A percentile compares a stretch with the other conserved stretches of the same genome.
phyloP scores from a whole-genome alignment of 495 filamentous ascomycete genomes.

The Hypoxylon intermedium region DNA sequence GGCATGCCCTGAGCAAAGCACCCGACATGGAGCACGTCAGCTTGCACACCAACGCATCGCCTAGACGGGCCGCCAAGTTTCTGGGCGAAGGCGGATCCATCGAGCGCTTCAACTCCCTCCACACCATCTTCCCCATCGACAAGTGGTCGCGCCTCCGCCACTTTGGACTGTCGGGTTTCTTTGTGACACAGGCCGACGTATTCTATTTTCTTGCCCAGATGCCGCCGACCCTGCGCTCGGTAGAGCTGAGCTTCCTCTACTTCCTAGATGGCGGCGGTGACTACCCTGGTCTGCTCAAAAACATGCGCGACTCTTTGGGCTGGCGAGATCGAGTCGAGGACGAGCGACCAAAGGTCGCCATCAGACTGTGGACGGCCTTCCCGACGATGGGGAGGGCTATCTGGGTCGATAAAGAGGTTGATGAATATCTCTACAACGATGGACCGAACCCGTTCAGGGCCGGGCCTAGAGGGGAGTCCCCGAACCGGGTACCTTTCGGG shows the following conservation, averaged over 20 bases:
- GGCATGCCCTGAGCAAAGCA: neutral
- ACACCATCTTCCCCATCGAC: conserved; percentile 33
- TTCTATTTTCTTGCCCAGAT: neutral
- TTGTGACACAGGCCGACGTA: conserved; percentile 25
- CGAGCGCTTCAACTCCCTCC: neutral
- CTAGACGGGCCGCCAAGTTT: neutral
- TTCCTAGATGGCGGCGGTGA: neutral
- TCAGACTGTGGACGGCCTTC: neutral
- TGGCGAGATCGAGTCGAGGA: neutral
- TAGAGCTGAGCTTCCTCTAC: neutral
- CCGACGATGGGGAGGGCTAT: neutral
- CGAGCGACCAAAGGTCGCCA: neutral
- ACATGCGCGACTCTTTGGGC: neutral
- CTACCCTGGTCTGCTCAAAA: neutral
- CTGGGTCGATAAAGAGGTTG: neutral
- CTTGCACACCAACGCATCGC: neutral
- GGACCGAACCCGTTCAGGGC: neutral
- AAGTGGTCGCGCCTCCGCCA: conserved; percentile 37
- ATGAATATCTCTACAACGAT: neutral
- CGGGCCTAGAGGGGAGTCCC: neutral
- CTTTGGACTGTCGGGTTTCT: conserved; percentile 40
- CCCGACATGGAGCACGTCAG: neutral
- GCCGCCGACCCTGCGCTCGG: neutral
- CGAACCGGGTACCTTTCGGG: neutral
- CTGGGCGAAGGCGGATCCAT: neutral